Conservation (phyloP, 352 stramenopile genomes). For the Globisporangium cederbergense region DNA sequence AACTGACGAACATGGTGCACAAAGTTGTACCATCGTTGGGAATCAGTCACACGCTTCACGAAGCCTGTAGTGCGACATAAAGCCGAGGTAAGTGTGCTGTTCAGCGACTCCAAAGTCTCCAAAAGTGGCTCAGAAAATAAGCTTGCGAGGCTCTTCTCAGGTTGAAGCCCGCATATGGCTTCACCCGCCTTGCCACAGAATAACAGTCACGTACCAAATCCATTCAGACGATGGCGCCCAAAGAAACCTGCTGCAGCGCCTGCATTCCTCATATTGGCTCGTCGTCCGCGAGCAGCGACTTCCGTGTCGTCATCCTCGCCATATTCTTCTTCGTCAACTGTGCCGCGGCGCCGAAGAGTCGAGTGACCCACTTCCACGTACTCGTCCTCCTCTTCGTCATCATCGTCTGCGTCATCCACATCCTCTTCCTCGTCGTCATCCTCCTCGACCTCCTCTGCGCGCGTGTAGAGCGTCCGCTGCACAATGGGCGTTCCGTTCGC, state of each 20-base stretch:
- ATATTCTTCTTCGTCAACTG: background rate
- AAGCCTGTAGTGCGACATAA: conserved; percentile 4
- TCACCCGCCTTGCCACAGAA: background rate
- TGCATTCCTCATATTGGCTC: background rate
- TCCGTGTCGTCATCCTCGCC: background rate
- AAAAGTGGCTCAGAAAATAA: background rate
- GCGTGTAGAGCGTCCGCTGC: conserved; percentile 56
- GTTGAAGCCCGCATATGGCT: background rate
- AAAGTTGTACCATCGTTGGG: conserved; percentile 22
- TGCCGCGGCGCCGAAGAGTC: conserved; percentile 14
- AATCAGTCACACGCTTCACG: conserved; percentile 4
- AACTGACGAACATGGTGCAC: conserved; percentile 29
- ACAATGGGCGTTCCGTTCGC: conserved; percentile 46
- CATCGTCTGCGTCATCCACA: conserved; percentile 32
- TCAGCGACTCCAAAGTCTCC: background rate
- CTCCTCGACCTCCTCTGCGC: conserved; percentile 35
- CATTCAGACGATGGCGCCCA: conserved; percentile 5
- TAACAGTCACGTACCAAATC: conserved; percentile 3
- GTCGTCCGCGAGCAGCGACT: background rate
- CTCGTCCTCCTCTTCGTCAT: conserved; percentile 23
- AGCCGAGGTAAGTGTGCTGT: background rate
- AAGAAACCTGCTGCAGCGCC: conserved; percentile 9
- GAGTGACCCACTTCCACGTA: conserved; percentile 23
- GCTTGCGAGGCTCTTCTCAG: background rate
- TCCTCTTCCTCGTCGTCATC: conserved; percentile 28